These are phyloP conservation scores for Carallia pectinifolia DNA, from an alignment of 345 rosid genomes.

Conservation along the genomic window DNA sequence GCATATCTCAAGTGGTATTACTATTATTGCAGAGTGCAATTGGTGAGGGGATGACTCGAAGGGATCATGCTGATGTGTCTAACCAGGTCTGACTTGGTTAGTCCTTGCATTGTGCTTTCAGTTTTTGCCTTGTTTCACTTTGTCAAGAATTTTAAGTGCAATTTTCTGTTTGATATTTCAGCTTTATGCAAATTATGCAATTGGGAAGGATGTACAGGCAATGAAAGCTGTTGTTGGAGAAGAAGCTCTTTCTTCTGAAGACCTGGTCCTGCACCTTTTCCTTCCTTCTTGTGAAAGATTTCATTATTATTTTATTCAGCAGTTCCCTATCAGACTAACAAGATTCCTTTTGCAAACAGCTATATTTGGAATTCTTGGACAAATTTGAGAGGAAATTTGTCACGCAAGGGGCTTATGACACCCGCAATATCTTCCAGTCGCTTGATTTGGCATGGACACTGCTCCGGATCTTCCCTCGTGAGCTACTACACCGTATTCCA, in stretches of 20 bases:
- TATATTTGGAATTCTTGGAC: slow-evolving; percentile 88
- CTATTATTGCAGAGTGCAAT: slow-evolving; percentile 75
- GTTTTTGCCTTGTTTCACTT: background rate
- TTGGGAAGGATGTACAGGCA: slow-evolving; percentile 97
- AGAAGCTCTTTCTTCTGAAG: slow-evolving; percentile 98
- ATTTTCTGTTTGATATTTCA: slow-evolving; percentile 19
- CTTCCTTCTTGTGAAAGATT: slow-evolving; percentile 7
- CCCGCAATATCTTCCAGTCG: slow-evolving; percentile 62
- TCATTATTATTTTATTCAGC: background rate
- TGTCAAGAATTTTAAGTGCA: background rate
- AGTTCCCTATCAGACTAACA: slow-evolving; percentile 12
- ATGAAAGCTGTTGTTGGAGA: slow-evolving; percentile 99
- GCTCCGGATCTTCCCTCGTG: slow-evolving; percentile 98
- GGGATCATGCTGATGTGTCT: slow-evolving; percentile 90
- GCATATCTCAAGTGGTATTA: background rate
- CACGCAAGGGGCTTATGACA: slow-evolving; percentile 30
- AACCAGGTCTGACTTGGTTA: slow-evolving; percentile 59
- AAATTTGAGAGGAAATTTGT: slow-evolving; percentile 49
- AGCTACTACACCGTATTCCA: slow-evolving; percentile 96
- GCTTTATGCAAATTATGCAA: slow-evolving; percentile 95
- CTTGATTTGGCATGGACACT: slow-evolving; percentile 96
- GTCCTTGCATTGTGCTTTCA: slow-evolving; percentile 1
- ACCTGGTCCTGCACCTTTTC: slow-evolving; percentile 55
- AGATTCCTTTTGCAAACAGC: slow-evolving; percentile 45
- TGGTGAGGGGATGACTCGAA: slow-evolving; percentile 98